These are phyloP conservation scores for Exophiala lecanii-corni DNA, from an alignment of 2,329 filamentous ascomycete species.

Conservation along the genomic window DNA sequence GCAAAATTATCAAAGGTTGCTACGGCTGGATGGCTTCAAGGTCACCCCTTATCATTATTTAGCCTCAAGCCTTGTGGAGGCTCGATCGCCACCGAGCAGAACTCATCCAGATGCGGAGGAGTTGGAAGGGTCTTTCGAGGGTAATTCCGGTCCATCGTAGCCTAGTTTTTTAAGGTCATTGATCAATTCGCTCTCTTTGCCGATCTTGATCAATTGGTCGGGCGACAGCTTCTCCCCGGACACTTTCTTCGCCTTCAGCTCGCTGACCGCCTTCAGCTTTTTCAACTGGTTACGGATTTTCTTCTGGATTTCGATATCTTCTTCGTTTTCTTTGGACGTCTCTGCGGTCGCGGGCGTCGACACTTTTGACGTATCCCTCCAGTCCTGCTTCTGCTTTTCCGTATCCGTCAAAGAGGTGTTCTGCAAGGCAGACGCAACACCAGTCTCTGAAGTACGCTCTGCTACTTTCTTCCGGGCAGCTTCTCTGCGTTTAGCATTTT, in stretches of 20 bases:
- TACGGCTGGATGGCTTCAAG: no score
- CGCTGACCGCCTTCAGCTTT: slow-evolving; percentile 89
- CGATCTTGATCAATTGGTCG: slow-evolving; percentile 95
- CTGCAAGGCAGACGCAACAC: slow-evolving; percentile 29
- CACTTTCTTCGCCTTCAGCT: slow-evolving; percentile 86
- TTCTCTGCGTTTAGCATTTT: slow-evolving; percentile 72
- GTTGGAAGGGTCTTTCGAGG: no score
- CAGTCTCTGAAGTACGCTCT: slow-evolving; percentile 33
- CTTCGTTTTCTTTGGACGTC: slow-evolving; percentile 49
- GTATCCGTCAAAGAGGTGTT: slow-evolving; percentile 13
- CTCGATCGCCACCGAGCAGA: no score
- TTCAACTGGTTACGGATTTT: slow-evolving; percentile 88
- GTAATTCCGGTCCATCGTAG: slow-evolving; percentile 67
- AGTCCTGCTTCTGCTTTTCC: slow-evolving; percentile 28
- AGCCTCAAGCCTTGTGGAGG: no score
- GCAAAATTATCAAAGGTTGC: no score
- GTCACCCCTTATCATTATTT: no score
- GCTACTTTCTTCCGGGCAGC: slow-evolving; percentile 53
- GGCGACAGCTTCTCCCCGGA: slow-evolving; percentile 77
- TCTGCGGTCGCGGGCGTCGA: slow-evolving; percentile 19
- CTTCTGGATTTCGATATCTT: slow-evolving; percentile 79
- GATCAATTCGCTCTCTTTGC: slow-evolving; percentile 91
- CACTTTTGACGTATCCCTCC: slow-evolving; percentile 24
- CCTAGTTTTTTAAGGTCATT: slow-evolving; percentile 81
- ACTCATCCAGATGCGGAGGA: no score